These are phyloP conservation scores for carrot (Daucus carota) DNA, from an alignment of 129 eudicot genomes.

Conservation along the genomic window DNA sequence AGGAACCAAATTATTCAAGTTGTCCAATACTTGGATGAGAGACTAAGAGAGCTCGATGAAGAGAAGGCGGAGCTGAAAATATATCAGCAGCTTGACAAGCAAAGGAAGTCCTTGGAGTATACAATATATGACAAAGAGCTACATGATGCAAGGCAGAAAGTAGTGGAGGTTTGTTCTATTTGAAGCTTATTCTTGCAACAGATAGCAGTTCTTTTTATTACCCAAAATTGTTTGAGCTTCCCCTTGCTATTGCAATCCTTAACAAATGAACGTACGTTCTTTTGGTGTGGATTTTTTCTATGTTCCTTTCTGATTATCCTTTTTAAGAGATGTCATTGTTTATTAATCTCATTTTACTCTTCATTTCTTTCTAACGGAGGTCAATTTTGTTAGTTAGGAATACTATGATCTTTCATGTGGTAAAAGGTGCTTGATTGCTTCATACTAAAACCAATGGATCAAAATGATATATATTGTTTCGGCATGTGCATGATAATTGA, in stretches of 20 bases:
- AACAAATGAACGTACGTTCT: not conserved
- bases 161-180: slow-evolving; percentile 49
- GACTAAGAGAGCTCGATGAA: slow-evolving; percentile 86
- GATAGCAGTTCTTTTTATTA: not conserved
- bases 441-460: not conserved
- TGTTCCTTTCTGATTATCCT: not conserved
- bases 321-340: not conserved
- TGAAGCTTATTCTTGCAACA: not conserved
- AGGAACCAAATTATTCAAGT: slow-evolving; percentile 95
- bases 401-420: not conserved
- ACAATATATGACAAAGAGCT: slow-evolving; percentile 87
- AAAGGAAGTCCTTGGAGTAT: slow-evolving; percentile 89
- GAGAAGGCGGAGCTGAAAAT: slow-evolving; percentile 91
- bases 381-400: not conserved
- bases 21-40: slow-evolving; percentile 88
- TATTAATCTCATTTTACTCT: not conserved
- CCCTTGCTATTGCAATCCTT: not conserved
- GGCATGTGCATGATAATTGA: not conserved
- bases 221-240: not conserved
- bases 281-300: not conserved
- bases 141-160: slow-evolving; percentile 71
- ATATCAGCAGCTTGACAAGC: slow-evolving; percentile 92
- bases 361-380: not conserved
- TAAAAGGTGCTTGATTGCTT: not conserved
- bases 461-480: not conserved